These are phyloP conservation scores for Moringa oleifera DNA, from an alignment of 345 rosid genomes.

Conservation along the genomic window DNA sequence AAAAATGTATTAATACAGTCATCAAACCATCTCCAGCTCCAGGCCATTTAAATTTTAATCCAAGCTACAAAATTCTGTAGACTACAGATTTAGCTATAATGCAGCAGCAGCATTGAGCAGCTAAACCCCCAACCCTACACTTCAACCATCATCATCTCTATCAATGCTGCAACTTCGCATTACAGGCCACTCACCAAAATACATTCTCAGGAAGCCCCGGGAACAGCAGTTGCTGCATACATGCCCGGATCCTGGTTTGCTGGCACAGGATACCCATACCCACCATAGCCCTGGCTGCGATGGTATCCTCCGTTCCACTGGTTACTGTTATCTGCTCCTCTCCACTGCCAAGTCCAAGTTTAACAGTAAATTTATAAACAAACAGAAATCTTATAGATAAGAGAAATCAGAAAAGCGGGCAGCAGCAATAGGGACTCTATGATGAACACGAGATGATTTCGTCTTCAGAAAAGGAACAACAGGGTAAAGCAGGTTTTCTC, in stretches of 20 bases:
- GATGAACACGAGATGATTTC: too few species aligned
- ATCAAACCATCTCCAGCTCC: slow-evolving; percentile 22
- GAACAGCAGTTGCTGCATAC: slow-evolving; percentile 57
- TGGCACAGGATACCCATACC: slow-evolving; percentile 45
- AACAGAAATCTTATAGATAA: too few species aligned
- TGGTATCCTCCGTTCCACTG: slow-evolving; percentile 77
- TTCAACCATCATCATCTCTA: slow-evolving; percentile 13
- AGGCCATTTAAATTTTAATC: slow-evolving; percentile 23
- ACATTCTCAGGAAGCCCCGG: slow-evolving; percentile 53
- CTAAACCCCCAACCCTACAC: slow-evolving; percentile 19
- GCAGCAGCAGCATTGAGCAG: slow-evolving; percentile 14
- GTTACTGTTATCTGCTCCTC: slow-evolving; percentile 53
- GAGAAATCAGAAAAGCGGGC: too few species aligned
- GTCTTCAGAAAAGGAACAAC: too few species aligned
- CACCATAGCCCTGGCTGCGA: slow-evolving; percentile 60
- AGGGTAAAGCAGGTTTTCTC: background rate
- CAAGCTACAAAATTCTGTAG: slow-evolving; percentile 40
- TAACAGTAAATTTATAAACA: background rate
- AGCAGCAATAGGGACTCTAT: too few species aligned
- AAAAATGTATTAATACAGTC: slow-evolving; percentile 24
- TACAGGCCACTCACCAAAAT: slow-evolving; percentile 15
- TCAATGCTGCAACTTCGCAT: slow-evolving; percentile 13
- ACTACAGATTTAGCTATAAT: slow-evolving; percentile 19
- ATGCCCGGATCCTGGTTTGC: slow-evolving; percentile 44
- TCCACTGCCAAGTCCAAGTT: slow-evolving; percentile 48